Percentiles rank a stretch among this genome's conserved stretches.
Conservation (phyloP, 345 rosid species). For the Moringa oleifera region DNA sequence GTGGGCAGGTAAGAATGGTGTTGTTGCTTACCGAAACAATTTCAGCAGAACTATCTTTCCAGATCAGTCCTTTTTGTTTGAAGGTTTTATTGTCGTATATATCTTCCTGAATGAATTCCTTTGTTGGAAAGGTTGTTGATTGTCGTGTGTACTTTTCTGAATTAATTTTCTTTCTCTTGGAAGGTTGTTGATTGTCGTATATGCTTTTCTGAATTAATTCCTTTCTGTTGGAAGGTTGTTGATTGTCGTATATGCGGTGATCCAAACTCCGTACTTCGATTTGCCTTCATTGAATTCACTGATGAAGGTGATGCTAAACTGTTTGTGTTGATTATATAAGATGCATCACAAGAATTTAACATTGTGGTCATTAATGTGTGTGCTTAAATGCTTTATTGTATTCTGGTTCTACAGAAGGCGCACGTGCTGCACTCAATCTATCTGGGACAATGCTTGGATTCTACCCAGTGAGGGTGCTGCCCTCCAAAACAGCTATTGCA, state of each 20-base stretch:
- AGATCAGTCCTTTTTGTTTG: conserved; percentile 1
- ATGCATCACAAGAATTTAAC: no score
- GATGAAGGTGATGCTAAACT: conserved; percentile 61
- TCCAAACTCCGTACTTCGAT: conserved; percentile 89
- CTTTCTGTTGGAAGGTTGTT: conserved; percentile 52
- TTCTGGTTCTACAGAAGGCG: conserved; percentile 55
- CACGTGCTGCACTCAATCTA: conserved; percentile 62
- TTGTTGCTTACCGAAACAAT: conserved; percentile 3
- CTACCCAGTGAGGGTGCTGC: conserved; percentile 85
- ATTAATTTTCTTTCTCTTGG: no score
- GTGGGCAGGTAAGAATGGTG: conserved; percentile 69
- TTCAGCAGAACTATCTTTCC: background rate
- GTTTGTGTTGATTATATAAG: background rate
- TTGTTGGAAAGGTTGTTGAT: no score
- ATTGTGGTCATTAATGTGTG: background rate
- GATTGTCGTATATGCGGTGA: conserved; percentile 98
- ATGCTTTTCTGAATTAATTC: conserved; percentile 14
- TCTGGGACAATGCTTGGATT: conserved; percentile 88
- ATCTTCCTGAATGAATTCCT: no score
- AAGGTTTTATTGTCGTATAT: no score
- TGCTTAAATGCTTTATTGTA: conserved; percentile 16
- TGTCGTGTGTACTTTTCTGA: no score
- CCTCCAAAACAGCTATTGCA: conserved; percentile 94
- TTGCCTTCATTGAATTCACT: conserved; percentile 91
- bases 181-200: conserved; percentile 9